Base-by-base conservation (phyloP, 768 basidiomycete species). In the Lentinula lateritia region DNA sequence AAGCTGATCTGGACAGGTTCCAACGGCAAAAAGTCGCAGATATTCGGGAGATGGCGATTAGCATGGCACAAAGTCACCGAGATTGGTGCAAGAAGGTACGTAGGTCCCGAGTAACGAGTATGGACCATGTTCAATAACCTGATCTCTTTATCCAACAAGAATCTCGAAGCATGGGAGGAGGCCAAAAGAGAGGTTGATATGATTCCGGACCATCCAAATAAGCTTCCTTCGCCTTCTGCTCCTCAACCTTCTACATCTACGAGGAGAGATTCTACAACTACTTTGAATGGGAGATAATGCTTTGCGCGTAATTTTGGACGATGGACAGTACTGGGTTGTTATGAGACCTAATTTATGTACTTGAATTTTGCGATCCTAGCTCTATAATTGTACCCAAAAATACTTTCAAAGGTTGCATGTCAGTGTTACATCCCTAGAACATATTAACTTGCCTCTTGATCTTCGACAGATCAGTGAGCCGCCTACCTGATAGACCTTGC, bases 11-110 rank as follows among this genome's bases (percentile, higher is more conserved):
- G 65, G 97, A 99, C 75, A 85, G 97, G 54, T 99, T 99, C 75
- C 97, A 99, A 72, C 85, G 97, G 23, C 97, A 98, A 78, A 99
- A 99, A 72, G 97, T 99, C 3, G 93, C 94, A 6, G 97, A 99
- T 76, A 66, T 98, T 66, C 79, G 95, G 41, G 93, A 96, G 72
- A 95, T 99, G 95, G 78, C 89, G 42, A 92, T 98, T 63, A 85
- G 84, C 66, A 89, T 98, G 83, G 92, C 94, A 0, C 82, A 83
- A 67, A 90, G 88, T 58, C 97, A 99, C 72, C 84, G 90, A 54
- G 97, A 98, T 66, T 98, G 95, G 95, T 96, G 94, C 73, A 89
- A 91, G 78, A 92, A 95, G 87, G 96, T 94, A 18, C 34, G 69
- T 39, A 3, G 23, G 61, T 50, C 28, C 28, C 28, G 28, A 28